These are phyloP conservation scores for Sarcocystis neurona DNA, from an alignment of 169 alveolate genomes.

Conservation along the genomic window DNA sequence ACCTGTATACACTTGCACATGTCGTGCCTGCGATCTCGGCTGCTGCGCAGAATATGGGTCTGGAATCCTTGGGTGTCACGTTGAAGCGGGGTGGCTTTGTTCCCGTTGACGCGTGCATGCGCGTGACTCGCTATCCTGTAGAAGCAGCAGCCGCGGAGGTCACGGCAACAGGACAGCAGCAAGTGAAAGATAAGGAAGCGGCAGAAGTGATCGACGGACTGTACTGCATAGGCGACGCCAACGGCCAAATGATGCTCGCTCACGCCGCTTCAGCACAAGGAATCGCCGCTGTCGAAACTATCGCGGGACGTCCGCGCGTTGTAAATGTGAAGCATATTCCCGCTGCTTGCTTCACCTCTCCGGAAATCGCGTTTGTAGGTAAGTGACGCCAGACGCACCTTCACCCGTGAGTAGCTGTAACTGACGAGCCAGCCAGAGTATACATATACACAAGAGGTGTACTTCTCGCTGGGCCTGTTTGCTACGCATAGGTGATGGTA, in stretches of 20 bases:
- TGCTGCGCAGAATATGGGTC: slow-evolving; percentile 61
- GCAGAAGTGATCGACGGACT: slow-evolving; percentile 57
- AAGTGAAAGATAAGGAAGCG: no score
- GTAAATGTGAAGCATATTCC: slow-evolving; percentile 68
- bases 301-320: slow-evolving; percentile 52
- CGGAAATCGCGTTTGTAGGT: slow-evolving; percentile 75
- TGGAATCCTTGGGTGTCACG: slow-evolving; percentile 61
- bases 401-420: no score
- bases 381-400: no score
- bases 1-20: not conserved
- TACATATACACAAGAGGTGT: no score
- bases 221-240: slow-evolving; percentile 76
- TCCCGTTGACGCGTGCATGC: slow-evolving; percentile 68
- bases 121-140: slow-evolving; percentile 56
- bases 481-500: no score
- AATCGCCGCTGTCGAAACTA: slow-evolving; percentile 33
- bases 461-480: no score
- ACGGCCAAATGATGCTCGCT: slow-evolving; percentile 72
- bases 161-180: not conserved
- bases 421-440: no score
- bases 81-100: slow-evolving; percentile 69
- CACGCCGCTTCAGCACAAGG: slow-evolving; percentile 75
- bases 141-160: not conserved
- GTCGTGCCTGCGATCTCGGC: not conserved
- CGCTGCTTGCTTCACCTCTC: slow-evolving; percentile 74